Base-by-base conservation (phyloP, 2,329 filamentous ascomycete species). In the Penicillium capsulatum region DNA sequence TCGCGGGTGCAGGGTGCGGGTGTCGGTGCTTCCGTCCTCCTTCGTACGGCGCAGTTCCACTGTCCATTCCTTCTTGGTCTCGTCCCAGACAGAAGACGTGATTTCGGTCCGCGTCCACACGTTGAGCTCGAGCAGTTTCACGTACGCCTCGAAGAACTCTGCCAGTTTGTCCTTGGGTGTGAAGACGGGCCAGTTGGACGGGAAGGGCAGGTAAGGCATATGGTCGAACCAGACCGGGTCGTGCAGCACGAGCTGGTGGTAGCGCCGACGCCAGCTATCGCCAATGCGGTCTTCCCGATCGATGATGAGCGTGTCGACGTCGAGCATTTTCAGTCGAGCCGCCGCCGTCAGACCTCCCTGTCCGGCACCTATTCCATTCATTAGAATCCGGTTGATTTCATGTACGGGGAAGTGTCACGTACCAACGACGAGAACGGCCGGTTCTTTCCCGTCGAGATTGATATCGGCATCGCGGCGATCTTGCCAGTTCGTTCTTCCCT, bases 91-190 rank as follows among this genome's bases (percentile, higher is more conserved):
- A 0, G 74, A 66, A 0, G 65, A 60, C 1, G 55, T 59, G 0
- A 84, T 50, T 1, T 65, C 71, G 0, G 79, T 78, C 8, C 61
- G 64, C 0, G 70, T 76, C 82, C 81, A 85, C 17, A 84, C 73
- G 45, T 85, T 82, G 28, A 86, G 70, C 50, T 86, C 83, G n/a
- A 86, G 68, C 0, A 79, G 61, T 4, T 67, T 73, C 1, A 75
- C 81, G 48, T 86, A 86, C 0, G 74, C 66, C 48, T 84, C 81
- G 44, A 86, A 80, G 64, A 79, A 86, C 30, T 84, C 79, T 1
- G 72, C 83, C 0, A 85, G 66, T 54, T 86, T 86, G 59, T 86
- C 81, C 55, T 85, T 86, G 4, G 81, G 80, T 0, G 81, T 84
- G 58, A 83, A 86, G 11, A 83, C 66, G 3, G 82, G 82, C 82